Percentiles rank a stretch among this genome's conserved stretches.
These are phyloP conservation scores for Hygrophila difformis DNA, from an alignment of 257 asterid genomes.

Conservation along the genomic window DNA sequence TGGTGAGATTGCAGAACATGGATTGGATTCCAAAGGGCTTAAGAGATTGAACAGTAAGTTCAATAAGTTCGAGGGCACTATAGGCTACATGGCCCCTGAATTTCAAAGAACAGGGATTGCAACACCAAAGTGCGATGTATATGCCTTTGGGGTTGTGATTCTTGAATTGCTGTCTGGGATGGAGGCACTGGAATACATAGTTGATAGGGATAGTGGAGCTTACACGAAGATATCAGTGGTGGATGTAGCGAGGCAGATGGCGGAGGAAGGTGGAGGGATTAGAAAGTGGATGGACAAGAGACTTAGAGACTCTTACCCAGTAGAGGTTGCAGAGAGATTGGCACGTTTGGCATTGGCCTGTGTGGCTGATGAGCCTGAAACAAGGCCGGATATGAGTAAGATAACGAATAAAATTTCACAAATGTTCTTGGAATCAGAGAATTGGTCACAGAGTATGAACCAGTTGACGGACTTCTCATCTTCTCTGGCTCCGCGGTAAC, in stretches of 20 bases:
- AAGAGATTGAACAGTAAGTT: conserved; percentile 34
- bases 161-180: conserved; percentile 75
- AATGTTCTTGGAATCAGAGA: conserved; percentile 69
- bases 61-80: conserved; percentile 64
- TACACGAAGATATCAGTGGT: conserved; percentile 64
- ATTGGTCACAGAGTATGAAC: conserved; percentile 57
- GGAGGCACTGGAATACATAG: conserved; percentile 57
- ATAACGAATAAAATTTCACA: conserved; percentile 60
- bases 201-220: conserved; percentile 55
- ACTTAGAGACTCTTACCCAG: conserved; percentile 82
- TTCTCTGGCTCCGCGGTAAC: conserved; percentile 44
- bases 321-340: conserved; percentile 67
- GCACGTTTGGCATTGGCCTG: conserved; percentile 61
- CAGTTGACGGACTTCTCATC: conserved; percentile 29
- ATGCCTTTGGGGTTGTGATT: conserved; percentile 85
- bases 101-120: conserved; percentile 53
- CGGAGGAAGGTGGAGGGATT: conserved; percentile 41
- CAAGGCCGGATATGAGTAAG: conserved; percentile 75
- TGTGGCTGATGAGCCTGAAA: conserved; percentile 49
- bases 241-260: conserved; percentile 55
- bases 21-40: conserved; percentile 8
- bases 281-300: conserved; percentile 47
- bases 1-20: conserved; percentile 47
- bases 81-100: conserved; percentile 97
- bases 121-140: conserved; percentile 63